These are phyloP conservation scores for Phytophthora pseudosyringae DNA, from an alignment of 352 stramenopile species.

Conservation along the genomic window DNA sequence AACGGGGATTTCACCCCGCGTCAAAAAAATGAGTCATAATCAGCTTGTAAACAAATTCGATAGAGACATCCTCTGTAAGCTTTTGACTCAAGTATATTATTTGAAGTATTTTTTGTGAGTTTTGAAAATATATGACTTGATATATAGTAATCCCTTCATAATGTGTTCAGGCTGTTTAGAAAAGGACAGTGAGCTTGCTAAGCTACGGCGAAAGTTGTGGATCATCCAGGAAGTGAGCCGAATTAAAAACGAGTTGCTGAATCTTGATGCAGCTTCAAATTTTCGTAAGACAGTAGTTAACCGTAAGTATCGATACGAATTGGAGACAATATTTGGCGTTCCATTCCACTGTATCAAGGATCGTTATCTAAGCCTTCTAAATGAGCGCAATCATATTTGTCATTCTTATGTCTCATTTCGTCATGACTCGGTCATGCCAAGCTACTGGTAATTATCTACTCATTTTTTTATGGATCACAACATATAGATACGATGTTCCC, in stretches of 20 bases:
- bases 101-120: constrained; percentile 13
- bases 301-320: neutral
- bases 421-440: too few relatives aligned
- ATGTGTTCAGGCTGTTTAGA: neutral
- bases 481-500: too few relatives aligned
- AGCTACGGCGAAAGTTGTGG: neutral
- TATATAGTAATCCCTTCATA: too few relatives aligned
- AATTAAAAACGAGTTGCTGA: neutral
- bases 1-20: too few relatives aligned
- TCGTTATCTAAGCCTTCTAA: too few relatives aligned
- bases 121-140: neutral
- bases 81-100: neutral
- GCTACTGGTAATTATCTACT: too few relatives aligned
- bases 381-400: too few relatives aligned
- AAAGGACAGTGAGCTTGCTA: constrained; percentile 9
- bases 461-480: too few relatives aligned
- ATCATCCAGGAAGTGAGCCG: constrained; percentile 3
- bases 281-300: constrained; percentile 15
- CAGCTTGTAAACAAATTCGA: too few relatives aligned
- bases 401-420: too few relatives aligned
- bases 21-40: neutral
- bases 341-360: too few relatives aligned
- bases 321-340: neutral
- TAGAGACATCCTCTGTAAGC: too few relatives aligned
- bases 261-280: constrained; percentile 2